Percentiles rank a stretch among this genome's conserved stretches.
Evolutionary conservation across 2,329 filamentous ascomycete species (phyloP).

Genomic region (Emmonsiellopsis sp.): DNA sequence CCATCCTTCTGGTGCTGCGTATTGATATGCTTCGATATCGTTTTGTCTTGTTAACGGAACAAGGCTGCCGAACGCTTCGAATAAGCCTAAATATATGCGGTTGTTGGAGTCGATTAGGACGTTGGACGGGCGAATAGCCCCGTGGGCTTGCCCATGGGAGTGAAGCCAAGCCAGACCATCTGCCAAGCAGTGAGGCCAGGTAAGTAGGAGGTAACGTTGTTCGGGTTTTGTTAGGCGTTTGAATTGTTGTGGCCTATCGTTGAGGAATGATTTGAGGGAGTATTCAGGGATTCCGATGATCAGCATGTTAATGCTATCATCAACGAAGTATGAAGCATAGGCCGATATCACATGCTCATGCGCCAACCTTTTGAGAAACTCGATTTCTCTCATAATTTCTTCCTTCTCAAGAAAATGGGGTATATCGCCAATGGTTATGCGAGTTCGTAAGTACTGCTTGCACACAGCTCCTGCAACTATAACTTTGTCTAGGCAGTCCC

Average conservation of each 20-base stretch:
- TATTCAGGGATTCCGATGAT: constrained; percentile 33
- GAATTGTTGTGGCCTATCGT: constrained; percentile 32
- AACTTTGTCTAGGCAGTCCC: constrained; percentile 32
- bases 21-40: constrained; percentile 49
- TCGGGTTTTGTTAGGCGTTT: constrained; percentile 32
- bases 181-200: constrained; percentile 42
- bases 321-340: constrained; percentile 35
- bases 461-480: constrained; percentile 28
- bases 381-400: constrained; percentile 32
- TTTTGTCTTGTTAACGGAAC: constrained; percentile 43
- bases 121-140: constrained; percentile 50
- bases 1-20: constrained; percentile 49
- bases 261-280: constrained; percentile 33
- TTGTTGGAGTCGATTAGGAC: constrained; percentile 49
- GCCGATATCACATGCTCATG: constrained; percentile 37
- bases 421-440: constrained; percentile 27
- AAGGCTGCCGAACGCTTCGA: constrained; percentile 46
- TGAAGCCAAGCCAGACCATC: constrained; percentile 50
- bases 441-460: constrained; percentile 28
- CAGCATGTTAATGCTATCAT: constrained; percentile 33
- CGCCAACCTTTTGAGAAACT: constrained; percentile 26
- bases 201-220: constrained; percentile 32
- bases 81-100: constrained; percentile 48
- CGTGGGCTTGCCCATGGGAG: constrained; percentile 44
- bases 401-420: constrained; percentile 29